Conservation (phyloP, 2,329 filamentous ascomycete species). For the Talaromyces sp. region DNA sequence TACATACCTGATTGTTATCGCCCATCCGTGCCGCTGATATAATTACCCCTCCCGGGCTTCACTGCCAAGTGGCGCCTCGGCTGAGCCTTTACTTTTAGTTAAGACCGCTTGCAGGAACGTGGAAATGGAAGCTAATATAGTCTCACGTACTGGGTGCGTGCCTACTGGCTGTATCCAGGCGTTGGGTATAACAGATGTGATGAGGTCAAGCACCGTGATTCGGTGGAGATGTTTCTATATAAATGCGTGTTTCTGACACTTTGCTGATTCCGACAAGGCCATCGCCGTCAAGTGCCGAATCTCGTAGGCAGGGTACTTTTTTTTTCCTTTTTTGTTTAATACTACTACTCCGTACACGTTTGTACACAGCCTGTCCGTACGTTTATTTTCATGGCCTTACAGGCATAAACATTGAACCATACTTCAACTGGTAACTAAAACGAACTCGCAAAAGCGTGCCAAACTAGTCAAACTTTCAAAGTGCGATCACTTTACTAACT, state of each 20-base stretch:
- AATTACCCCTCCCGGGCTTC: neutral
- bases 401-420: too few relatives aligned
- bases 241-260: neutral
- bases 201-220: neutral
- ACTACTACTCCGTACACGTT: too few relatives aligned
- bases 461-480: too few relatives aligned
- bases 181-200: neutral
- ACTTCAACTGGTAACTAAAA: too few relatives aligned
- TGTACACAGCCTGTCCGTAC: too few relatives aligned
- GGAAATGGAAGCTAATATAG: neutral
- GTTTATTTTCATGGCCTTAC: too few relatives aligned
- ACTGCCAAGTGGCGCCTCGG: neutral
- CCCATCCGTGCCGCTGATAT: neutral
- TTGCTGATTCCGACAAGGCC: neutral
- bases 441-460: too few relatives aligned
- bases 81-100: too few relatives aligned
- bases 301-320: too few relatives aligned
- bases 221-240: neutral
- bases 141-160: neutral
- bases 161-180: too few relatives aligned
- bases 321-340: too few relatives aligned
- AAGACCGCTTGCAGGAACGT: too few relatives aligned
- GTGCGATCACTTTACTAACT: neutral
- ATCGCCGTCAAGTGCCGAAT: neutral
- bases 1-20: neutral